A percentile compares a stretch with the other conserved stretches of the same genome.
Conservation (phyloP, 1,139 yeast species). For the Yamadazyma diddensiae region DNA sequence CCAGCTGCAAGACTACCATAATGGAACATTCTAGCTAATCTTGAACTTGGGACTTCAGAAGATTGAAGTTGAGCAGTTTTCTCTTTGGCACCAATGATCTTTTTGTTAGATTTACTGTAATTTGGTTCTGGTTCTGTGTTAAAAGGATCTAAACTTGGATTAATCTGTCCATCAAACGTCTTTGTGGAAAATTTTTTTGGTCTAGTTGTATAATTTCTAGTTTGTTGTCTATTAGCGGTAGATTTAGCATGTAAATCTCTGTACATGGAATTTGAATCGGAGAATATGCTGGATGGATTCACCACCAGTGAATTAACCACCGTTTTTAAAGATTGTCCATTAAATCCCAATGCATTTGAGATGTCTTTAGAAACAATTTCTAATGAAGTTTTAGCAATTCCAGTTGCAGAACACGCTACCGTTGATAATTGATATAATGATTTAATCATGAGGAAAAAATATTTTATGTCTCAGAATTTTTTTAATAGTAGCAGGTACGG, state of each 20-base stretch:
- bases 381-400: constrained; percentile 4
- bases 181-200: constrained; percentile 14
- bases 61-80: constrained; percentile 17
- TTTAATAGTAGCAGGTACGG: too few species aligned
- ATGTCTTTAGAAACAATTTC: constrained; percentile 5
- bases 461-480: too few species aligned
- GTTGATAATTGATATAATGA: constrained; percentile 9
- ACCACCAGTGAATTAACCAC: too few species aligned
- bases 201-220: constrained; percentile 11
- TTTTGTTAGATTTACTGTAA: constrained; percentile 2
- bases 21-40: constrained; percentile 84
- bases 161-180: constrained; percentile 9
- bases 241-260: constrained; percentile 9
- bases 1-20: constrained; percentile 93
- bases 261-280: constrained; percentile 5
- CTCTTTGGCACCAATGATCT: constrained; percentile 10
- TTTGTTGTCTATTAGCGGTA: constrained; percentile 4
- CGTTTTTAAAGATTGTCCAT: constrained; percentile 1
- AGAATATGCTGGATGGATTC: constrained; percentile 4
- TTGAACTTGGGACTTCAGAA: constrained; percentile 79
- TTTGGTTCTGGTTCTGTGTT: constrained; percentile 3
- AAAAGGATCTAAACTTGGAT: constrained; percentile 12
- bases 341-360: not conserved
- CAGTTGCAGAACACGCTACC: constrained; percentile 8
- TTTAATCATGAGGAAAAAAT: constrained; percentile 6